Percentiles rank a stretch among this genome's conserved stretches.
These are phyloP conservation scores for Arthromyces matolae DNA, from an alignment of 768 basidiomycete species.

Conservation along the genomic window DNA sequence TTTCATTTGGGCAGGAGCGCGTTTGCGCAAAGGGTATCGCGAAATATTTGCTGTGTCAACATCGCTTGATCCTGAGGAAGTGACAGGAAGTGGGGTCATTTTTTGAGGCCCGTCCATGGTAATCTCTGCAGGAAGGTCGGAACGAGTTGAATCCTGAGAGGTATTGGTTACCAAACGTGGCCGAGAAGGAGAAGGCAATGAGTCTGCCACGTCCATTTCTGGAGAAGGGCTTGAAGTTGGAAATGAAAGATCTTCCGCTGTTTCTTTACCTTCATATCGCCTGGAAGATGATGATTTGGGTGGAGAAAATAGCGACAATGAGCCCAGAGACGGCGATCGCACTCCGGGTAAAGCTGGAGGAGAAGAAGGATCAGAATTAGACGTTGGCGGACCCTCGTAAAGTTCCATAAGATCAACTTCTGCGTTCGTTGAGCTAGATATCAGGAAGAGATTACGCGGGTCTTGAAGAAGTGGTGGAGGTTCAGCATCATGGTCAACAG, in stretches of 20 bases:
- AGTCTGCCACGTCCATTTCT: no score
- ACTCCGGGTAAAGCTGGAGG: slow-evolving; percentile 8
- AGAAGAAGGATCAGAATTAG: slow-evolving; percentile 1
- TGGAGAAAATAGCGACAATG: slow-evolving; percentile 9
- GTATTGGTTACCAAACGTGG: no score
- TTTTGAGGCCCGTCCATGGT: background rate
- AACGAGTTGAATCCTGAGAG: no score
- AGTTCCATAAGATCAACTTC: no score
- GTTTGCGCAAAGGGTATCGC: slow-evolving; percentile 54
- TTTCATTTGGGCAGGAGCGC: slow-evolving; percentile 52
- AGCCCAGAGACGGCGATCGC: slow-evolving; percentile 18
- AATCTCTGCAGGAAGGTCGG: no score
- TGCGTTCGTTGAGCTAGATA: no score
- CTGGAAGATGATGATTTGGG: background rate
- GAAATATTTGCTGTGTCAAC: slow-evolving; percentile 11
- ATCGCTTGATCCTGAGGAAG: background rate
- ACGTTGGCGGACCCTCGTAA: no score
- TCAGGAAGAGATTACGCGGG: no score
- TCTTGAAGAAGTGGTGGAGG: background rate
- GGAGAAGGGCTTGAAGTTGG: no score
- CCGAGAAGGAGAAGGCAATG: no score
- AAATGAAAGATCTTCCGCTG: background rate
- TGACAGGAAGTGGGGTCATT: background rate
- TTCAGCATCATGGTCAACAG: background rate
- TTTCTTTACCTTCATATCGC: no score